Evolutionary conservation across 345 rosid species (phyloP).

Genomic region (Populus deltoides): DNA sequence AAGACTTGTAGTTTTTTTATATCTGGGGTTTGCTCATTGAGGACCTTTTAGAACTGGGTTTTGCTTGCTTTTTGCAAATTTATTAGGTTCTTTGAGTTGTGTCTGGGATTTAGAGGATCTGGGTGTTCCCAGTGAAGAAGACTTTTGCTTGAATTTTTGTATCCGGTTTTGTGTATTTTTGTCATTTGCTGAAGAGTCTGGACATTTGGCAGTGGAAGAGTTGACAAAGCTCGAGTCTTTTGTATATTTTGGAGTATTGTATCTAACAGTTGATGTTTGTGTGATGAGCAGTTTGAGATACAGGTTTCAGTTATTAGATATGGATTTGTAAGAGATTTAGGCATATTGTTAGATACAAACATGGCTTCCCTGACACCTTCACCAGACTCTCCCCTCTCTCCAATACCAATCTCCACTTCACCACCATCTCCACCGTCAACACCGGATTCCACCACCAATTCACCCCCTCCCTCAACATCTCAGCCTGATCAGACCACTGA

Average conservation of each 20-base stretch:
- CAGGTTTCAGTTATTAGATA: conserved; percentile 1
- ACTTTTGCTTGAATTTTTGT: conserved; percentile 8
- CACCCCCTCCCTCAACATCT: conserved; percentile 25
- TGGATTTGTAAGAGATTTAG: conserved; percentile 24
- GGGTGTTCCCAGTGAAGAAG: conserved; percentile 1
- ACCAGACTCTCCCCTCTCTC: conserved; percentile 39
- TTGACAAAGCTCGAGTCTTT: not conserved
- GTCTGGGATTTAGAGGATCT: conserved; percentile 8
- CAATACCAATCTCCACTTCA: conserved; percentile 22
- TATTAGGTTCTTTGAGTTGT: conserved; percentile 6
- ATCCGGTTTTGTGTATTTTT: conserved; percentile 12
- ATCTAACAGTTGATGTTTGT: not conserved
- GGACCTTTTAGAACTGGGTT: conserved; percentile 15
- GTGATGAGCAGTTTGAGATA: conserved; percentile 1
- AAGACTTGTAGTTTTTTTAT: conserved; percentile 4
- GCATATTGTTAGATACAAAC: conserved; percentile 9
- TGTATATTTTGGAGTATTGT: not conserved
- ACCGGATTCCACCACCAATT: not conserved
- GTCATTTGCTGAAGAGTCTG: conserved; percentile 6
- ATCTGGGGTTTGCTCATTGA: conserved; percentile 19
- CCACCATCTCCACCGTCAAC: conserved; percentile 40
- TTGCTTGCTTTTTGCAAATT: conserved; percentile 9
- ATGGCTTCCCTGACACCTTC: conserved; percentile 55
- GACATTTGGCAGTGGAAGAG: not conserved
- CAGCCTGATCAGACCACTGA: conserved; percentile 34